Conservation (phyloP, 2,329 filamentous ascomycete species). For the Alternaria sp. region DNA sequence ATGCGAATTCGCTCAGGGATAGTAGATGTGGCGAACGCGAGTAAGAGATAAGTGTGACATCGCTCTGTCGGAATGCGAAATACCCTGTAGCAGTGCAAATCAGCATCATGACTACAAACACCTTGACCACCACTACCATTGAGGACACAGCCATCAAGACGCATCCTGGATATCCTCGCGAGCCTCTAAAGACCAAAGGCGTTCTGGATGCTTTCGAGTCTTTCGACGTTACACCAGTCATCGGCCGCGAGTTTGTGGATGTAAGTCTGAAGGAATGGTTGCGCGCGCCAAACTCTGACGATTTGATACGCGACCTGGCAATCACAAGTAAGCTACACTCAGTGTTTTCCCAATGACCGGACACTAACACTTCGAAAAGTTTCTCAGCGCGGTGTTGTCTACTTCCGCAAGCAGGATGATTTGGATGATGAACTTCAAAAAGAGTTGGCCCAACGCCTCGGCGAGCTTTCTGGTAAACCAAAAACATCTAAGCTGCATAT, state of each 20-base stretch:
- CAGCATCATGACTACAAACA: slow-evolving; percentile 9
- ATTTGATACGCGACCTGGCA: slow-evolving; percentile 69
- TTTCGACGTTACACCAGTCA: slow-evolving; percentile 67
- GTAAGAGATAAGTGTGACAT: not conserved
- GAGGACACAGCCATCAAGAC: not conserved
- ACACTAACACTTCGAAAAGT: slow-evolving; percentile 36
- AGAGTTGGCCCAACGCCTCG: slow-evolving; percentile 60
- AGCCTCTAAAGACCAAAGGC: slow-evolving; percentile 54
- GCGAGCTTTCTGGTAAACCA: slow-evolving; percentile 65
- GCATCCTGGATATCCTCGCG: slow-evolving; percentile 5
- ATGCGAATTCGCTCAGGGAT: not conserved
- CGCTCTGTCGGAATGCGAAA: not conserved
- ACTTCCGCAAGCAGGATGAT: slow-evolving; percentile 61
- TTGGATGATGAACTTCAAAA: slow-evolving; percentile 62
- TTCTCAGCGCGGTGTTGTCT: slow-evolving; percentile 61
- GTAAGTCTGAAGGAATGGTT: slow-evolving; percentile 68
- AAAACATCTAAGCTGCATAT: slow-evolving; percentile 64
- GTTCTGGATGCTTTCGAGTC: slow-evolving; percentile 59
- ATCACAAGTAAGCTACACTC: slow-evolving; percentile 36
- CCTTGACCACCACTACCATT: not conserved
- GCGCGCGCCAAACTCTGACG: slow-evolving; percentile 67
- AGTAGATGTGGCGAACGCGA: not conserved
- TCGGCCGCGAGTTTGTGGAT: slow-evolving; percentile 66
- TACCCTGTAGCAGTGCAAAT: not conserved
- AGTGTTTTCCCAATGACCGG: not conserved